Conservation (phyloP, 306 rosid species). For the Acacia acuminata region DNA sequence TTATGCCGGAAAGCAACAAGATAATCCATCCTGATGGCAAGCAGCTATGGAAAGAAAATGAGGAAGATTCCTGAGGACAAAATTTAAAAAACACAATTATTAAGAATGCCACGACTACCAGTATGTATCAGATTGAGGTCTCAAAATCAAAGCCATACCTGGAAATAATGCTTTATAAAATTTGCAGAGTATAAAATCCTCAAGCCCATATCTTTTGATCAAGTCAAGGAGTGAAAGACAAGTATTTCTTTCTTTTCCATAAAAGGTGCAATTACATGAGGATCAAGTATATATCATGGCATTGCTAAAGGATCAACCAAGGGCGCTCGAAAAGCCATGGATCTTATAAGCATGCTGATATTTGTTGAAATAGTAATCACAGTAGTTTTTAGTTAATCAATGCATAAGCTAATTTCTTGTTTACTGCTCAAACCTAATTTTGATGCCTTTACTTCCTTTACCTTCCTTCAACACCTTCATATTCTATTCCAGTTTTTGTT, state of each 20-base stretch:
- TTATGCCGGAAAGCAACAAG: constrained; percentile 64
- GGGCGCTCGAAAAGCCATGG: not conserved
- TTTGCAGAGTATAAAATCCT: constrained; percentile 75
- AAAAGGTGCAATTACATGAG: constrained; percentile 21
- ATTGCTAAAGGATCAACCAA: not conserved
- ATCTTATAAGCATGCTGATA: not conserved
- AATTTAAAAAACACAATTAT: not conserved
- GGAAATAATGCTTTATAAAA: constrained; percentile 75
- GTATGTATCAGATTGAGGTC: constrained; percentile 16
- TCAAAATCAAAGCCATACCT: constrained; percentile 53
- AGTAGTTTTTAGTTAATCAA: constrained; percentile 11
- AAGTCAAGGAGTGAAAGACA: constrained; percentile 59
- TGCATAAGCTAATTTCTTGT: not conserved
- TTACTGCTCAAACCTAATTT: not conserved
- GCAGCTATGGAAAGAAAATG: constrained; percentile 74
- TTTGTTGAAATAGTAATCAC: constrained; percentile 3
- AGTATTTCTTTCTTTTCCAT: constrained; percentile 4
- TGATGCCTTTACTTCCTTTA: not conserved
- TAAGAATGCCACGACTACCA: constrained; percentile 7
- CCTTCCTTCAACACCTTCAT: not conserved
- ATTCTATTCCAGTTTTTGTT: not conserved
- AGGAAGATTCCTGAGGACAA: constrained; percentile 61
- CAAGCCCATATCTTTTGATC: constrained; percentile 72
- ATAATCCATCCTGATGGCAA: constrained; percentile 84
- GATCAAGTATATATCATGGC: constrained; percentile 19